These are phyloP conservation scores for Limnanthes douglasii DNA, from an alignment of 345 rosid genomes.

Conservation along the genomic window DNA sequence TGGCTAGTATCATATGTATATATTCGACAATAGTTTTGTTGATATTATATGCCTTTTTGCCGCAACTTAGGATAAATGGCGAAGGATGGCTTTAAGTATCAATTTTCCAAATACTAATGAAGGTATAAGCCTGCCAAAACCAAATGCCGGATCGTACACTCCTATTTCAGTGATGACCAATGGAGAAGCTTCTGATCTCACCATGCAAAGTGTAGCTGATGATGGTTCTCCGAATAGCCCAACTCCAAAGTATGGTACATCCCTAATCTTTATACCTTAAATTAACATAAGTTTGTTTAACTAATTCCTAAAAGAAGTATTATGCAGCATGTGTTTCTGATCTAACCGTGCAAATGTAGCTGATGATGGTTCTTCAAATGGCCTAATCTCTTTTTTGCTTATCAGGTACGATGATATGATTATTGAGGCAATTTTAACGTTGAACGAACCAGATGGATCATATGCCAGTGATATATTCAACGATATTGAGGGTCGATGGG, in stretches of 20 bases:
- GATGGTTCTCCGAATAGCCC: constrained; percentile 14
- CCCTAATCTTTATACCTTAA: not conserved
- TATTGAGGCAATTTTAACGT: constrained; percentile 59
- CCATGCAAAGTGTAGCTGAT: constrained; percentile 14
- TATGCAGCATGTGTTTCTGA: not conserved
- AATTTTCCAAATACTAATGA: constrained; percentile 43
- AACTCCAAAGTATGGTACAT: constrained; percentile 15
- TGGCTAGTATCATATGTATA: too few relatives aligned
- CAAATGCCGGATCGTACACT: constrained; percentile 12
- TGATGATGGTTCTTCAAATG: too few relatives aligned
- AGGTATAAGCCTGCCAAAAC: constrained; percentile 29
- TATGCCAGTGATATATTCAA: constrained; percentile 36
- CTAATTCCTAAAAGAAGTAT: too few relatives aligned
- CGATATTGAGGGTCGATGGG: constrained; percentile 48
- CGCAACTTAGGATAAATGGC: constrained; percentile 59
- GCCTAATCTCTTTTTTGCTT: too few relatives aligned
- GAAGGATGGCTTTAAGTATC: constrained; percentile 49
- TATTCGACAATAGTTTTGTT: too few relatives aligned
- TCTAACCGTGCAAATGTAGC: too few relatives aligned
- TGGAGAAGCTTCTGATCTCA: constrained; percentile 21
- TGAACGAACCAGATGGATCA: constrained; percentile 34
- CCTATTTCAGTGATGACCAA: constrained; percentile 8
- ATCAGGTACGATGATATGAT: constrained; percentile 49
- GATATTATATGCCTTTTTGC: constrained; percentile 5
- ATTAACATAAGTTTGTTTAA: too few relatives aligned